Conservation (phyloP, 2,329 filamentous ascomycete genomes). For the Davidsoniella neocaledoniae region DNA sequence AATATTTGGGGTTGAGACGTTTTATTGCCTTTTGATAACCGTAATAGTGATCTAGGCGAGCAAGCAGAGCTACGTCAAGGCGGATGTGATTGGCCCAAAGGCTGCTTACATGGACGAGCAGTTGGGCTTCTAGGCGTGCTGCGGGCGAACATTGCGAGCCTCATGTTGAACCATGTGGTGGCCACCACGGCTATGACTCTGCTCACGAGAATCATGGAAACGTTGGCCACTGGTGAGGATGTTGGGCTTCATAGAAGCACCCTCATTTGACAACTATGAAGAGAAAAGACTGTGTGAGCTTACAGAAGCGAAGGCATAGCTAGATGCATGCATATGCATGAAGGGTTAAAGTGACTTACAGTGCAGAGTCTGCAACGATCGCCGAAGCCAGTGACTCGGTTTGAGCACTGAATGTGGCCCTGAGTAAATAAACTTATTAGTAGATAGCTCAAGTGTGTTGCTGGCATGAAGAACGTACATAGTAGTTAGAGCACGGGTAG, state of each 20-base stretch:
- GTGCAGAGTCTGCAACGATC: constrained; percentile 18
- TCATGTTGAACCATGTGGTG: too few species aligned
- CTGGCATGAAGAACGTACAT: constrained; percentile 7
- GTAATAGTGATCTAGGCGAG: too few species aligned
- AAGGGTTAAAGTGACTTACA: background rate
- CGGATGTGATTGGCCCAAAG: too few species aligned
- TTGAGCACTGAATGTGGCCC: constrained; percentile 20
- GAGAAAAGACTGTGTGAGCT: background rate
- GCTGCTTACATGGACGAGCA: too few species aligned
- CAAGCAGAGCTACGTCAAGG: too few species aligned
- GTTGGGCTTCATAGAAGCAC: constrained; percentile 6
- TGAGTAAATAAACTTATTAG: constrained; percentile 4
- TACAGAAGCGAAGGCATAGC: background rate
- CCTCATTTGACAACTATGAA: constrained; percentile 4
- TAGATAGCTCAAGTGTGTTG: background rate
- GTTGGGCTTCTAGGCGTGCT: too few species aligned
- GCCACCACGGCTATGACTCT: background rate
- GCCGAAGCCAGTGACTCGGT: constrained; percentile 18
- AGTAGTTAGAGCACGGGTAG: too few species aligned
- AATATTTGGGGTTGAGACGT: too few species aligned
- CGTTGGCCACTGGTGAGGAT: constrained; percentile 5
- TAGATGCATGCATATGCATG: too few species aligned
- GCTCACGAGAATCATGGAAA: constrained; percentile 1
- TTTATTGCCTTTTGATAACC: too few species aligned
- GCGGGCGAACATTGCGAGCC: too few species aligned